Conservation (phyloP, 257 asterid species). For the Linderniella brevidens region DNA sequence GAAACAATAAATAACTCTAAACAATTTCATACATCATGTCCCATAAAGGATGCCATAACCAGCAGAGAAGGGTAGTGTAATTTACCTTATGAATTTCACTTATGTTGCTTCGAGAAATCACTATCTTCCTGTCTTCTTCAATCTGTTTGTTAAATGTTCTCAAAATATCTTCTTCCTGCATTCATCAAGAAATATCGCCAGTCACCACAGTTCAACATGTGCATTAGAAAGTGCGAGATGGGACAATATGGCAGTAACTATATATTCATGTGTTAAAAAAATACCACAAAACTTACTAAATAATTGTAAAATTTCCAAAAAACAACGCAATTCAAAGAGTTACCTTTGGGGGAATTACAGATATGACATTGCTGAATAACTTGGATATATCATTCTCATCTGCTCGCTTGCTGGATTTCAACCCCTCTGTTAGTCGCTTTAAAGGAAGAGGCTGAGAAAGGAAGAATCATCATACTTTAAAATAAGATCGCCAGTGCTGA, state of each 20-base stretch:
- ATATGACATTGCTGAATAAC: slow-evolving; percentile 64
- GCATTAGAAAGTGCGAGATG: neutral
- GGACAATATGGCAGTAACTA: neutral
- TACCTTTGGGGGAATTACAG: slow-evolving; percentile 69
- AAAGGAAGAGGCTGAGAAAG: slow-evolving; percentile 73
- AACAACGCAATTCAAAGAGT: slow-evolving; percentile 2
- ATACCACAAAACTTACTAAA: slow-evolving; percentile 1
- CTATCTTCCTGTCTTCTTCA: slow-evolving; percentile 82
- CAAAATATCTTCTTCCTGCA: slow-evolving; percentile 82
- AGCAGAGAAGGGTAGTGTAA: slow-evolving; percentile 7
- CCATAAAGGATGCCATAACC: neutral
- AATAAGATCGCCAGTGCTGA: too few species aligned
- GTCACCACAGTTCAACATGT: slow-evolving; percentile 8
- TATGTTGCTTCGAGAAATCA: slow-evolving; percentile 78
- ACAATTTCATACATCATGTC: too few species aligned
- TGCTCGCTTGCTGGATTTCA: slow-evolving; percentile 42
- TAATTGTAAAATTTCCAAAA: neutral
- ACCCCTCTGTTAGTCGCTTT: slow-evolving; percentile 71
- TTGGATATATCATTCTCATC: slow-evolving; percentile 52
- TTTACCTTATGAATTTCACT: slow-evolving; percentile 74
- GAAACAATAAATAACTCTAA: too few species aligned
- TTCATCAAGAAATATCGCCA: slow-evolving; percentile 12
- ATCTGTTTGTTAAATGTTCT: slow-evolving; percentile 77
- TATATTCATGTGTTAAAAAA: neutral
- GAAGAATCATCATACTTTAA: neutral